Evolutionary conservation across 306 rosid species (phyloP), one percentile per base, ranked within the genome.

Genomic region (Gastrolobium bilobum): DNA sequence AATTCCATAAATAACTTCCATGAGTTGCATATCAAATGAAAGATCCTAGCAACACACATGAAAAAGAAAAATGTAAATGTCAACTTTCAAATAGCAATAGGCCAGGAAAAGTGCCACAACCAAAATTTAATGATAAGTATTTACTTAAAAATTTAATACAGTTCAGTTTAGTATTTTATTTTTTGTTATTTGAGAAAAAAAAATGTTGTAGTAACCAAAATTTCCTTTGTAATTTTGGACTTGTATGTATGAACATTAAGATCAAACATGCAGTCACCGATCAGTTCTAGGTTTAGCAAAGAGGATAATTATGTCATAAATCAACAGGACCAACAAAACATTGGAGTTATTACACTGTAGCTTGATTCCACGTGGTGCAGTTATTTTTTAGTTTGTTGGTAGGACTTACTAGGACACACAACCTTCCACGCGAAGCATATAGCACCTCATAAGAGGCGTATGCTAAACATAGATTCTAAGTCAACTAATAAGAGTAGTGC

Each of bases 241-340:
- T 70, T 29, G 39, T n/a, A 2, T 29, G 68, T 11, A 52, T 40
- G 37, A 56, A 6, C 40, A 7, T 10, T 64, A 6, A 15, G 37
- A 58, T 67, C 9, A 29, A 65, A 50, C 66, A 35, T 38, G 46
- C 6, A 71, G 57, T 29, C 57, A 61, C 73, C 43, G 68, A 43
- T 47, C 37, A n/a, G 26, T 20, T 20, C 34, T 43, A 2, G n/a
- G 47, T 48, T 74, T 9, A 62, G 33, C 11, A 15, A 10, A 61
- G 10, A 37, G 4, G 58, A 79, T 31, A 26, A 7, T 40, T 20
- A n/a, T 3, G 52, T 10, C 2, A 15, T 7, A 54, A 31, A 52
- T 52, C 6, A 40, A 14, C 11, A 44, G 4, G 13, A 39, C n/a
- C 50, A 2, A 51, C 33, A 51, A 59, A 47, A 47, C 37, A 37